Percentiles rank a stretch among this genome's conserved stretches.
These are phyloP conservation scores for Amyloporia xantha DNA, from an alignment of 768 basidiomycete species.

Conservation along the genomic window DNA sequence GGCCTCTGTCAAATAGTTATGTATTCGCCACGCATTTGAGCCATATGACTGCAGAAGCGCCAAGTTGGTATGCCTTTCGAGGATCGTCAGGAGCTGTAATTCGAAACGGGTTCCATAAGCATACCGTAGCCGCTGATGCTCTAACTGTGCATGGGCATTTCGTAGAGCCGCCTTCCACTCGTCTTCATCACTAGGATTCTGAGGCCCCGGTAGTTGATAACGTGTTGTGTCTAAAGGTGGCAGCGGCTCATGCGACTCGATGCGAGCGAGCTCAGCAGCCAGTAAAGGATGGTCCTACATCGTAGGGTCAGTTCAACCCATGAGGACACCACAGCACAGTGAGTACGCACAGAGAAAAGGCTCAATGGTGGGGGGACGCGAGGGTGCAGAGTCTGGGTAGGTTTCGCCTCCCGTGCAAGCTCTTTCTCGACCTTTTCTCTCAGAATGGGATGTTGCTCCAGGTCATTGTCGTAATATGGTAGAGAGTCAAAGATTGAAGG, in stretches of 20 bases:
- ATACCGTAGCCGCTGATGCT: constrained; percentile 79
- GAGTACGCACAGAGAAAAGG: constrained; percentile 60
- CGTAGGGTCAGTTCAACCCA: constrained; percentile 6
- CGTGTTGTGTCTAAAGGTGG: constrained; percentile 64
- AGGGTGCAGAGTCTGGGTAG: constrained; percentile 55
- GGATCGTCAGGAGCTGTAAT: neutral
- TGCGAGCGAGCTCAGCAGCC: constrained; percentile 65
- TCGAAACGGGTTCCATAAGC: constrained; percentile 10
- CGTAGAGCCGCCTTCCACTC: constrained; percentile 71
- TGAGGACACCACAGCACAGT: neutral
- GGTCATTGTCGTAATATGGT: constrained; percentile 93
- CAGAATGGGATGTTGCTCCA: constrained; percentile 66
- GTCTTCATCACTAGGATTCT: constrained; percentile 58
- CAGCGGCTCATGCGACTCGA: constrained; percentile 61
- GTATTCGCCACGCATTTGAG: constrained; percentile 85
- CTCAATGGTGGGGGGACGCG: constrained; percentile 58
- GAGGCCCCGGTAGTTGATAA: constrained; percentile 69
- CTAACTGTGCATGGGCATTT: constrained; percentile 77
- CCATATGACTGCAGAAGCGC: constrained; percentile 81
- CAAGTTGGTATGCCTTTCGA: constrained; percentile 70
- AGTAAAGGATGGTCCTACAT: constrained; percentile 61
- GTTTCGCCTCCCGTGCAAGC: constrained; percentile 59
- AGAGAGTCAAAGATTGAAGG: constrained; percentile 70
- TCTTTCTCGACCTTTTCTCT: constrained; percentile 74
- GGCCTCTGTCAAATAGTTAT: constrained; percentile 82